Base-by-base conservation (phyloP, 176 grass and related monocot species). In the Musa acuminata region DNA sequence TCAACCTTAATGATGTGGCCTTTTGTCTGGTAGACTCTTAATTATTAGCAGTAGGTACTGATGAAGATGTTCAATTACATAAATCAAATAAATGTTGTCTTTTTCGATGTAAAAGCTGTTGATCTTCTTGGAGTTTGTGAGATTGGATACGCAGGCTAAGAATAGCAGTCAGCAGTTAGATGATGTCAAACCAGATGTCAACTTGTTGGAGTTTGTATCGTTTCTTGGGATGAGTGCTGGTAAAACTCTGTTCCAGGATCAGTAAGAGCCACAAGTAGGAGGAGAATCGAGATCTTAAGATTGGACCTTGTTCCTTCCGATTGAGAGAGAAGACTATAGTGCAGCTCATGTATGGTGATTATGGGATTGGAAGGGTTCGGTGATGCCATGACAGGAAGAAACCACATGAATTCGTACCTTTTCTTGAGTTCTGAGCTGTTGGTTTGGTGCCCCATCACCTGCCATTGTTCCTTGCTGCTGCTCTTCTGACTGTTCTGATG, bases 351-450 rank as follows among this genome's bases (percentile, higher is more conserved):
- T 66, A 13, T 27, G 23, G 5, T 66, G 63, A 29, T 71, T 79
- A 12, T 62, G 73, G 52, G 69, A 74, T 67, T 75, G 71, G 71
- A 64, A 25, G 49, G 23, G 58, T 48, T 11, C 16, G 8, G 16
- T 20, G 55, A 75, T 79, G 78, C 26, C 58, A 59, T 22, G 63
- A 68, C 65, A 16, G 13, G 65, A 68, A 5, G 20, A 49, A 19
- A 71, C 11, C 13, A 49, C 55, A 67, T 62, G 22, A 66, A 70
- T 77, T 52, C 71, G 59, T 85, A 85, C 83, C 83, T 85, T 85
- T 19, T 81, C 83, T 78, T 81, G 73, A 68, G 79, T 26, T 52
- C 24, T 81, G 78, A 20, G 26, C 22, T 62, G 67, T n/a, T 73
- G 63, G 59, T 70, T 80, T 80, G 52, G 54, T 70, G 25, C 59